phyloP scores from a whole-genome alignment of 805 yeast species.

The Groenewaldozyma tartarivorans region DNA sequence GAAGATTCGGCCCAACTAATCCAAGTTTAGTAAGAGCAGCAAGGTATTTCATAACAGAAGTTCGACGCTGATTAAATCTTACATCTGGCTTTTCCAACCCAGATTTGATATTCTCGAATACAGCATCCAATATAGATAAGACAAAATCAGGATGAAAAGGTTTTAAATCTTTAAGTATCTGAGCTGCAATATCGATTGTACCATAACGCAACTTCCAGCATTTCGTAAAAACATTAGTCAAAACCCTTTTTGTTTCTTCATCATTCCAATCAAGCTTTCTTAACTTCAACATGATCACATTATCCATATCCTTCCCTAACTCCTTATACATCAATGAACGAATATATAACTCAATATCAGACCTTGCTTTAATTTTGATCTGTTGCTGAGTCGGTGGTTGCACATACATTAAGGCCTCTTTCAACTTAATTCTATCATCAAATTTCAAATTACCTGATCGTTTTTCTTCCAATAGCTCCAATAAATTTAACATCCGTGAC shows the following conservation, averaged over 20 bases:
- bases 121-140: constrained; percentile 45
- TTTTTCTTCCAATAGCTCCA: constrained; percentile 44
- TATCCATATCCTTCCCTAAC: constrained; percentile 31
- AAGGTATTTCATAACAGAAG: constrained; percentile 53
- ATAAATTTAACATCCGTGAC: constrained; percentile 53
- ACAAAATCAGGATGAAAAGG: constrained; percentile 33
- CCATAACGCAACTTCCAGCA: constrained; percentile 58
- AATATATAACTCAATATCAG: constrained; percentile 33
- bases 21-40: constrained; percentile 45
- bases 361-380: constrained; percentile 14
- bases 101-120: constrained; percentile 52
- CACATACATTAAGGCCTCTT: constrained; percentile 30
- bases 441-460: constrained; percentile 41
- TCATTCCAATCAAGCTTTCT: constrained; percentile 40
- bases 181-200: constrained; percentile 41
- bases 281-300: constrained; percentile 31
- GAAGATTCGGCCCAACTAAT: constrained; percentile 36
- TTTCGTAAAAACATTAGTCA: constrained; percentile 39
- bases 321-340: constrained; percentile 44
- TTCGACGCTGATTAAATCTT: constrained; percentile 46
- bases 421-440: constrained; percentile 49
- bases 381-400: constrained; percentile 25
- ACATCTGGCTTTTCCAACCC: constrained; percentile 62
- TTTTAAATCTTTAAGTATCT: constrained; percentile 32
- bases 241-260: constrained; percentile 25